Conservation (phyloP, 2,329 filamentous ascomycete genomes). For the Dactylella cylindrospora region DNA sequence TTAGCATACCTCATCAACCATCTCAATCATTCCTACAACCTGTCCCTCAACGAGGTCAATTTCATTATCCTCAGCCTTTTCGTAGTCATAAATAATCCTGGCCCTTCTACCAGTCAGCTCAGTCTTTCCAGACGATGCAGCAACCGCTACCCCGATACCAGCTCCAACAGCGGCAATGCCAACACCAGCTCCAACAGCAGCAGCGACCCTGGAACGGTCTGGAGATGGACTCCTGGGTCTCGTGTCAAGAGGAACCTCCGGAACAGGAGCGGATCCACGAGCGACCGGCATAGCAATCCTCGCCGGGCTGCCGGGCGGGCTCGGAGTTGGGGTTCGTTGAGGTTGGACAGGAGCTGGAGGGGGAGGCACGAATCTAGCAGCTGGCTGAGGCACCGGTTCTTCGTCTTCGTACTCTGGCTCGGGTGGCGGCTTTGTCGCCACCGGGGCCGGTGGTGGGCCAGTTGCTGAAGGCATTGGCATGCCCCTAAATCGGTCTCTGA, state of each 20-base stretch:
- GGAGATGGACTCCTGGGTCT: constrained; percentile 61
- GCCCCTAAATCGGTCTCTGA: constrained; percentile 81
- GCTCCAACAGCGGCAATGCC: constrained; percentile 59
- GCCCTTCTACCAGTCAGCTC: constrained; percentile 64
- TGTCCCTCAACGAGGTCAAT: constrained; percentile 87
- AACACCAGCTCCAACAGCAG: constrained; percentile 58
- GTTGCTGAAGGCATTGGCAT: constrained; percentile 50
- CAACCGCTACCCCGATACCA: constrained; percentile 29
- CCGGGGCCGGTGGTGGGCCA: constrained; percentile 54
- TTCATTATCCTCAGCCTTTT: constrained; percentile 96
- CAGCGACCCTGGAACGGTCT: constrained; percentile 53
- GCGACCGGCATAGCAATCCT: constrained; percentile 82
- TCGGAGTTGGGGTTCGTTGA: constrained; percentile 55
- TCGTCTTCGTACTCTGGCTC: constrained; percentile 44
- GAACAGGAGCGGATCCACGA: constrained; percentile 57
- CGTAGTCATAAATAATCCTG: constrained; percentile 88
- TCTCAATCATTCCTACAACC: constrained; percentile 85
- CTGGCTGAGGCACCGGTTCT: constrained; percentile 50
- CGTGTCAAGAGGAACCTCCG: constrained; percentile 65
- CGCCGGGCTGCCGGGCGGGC: constrained; percentile 70
- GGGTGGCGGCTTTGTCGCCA: constrained; percentile 49
- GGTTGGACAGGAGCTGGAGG: constrained; percentile 49
- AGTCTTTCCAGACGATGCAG: constrained; percentile 53
- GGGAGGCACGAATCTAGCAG: constrained; percentile 52
- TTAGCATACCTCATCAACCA: constrained; percentile 71